Conservation (phyloP, 768 basidiomycete genomes). For the Coprinopsis marcescibilis region DNA sequence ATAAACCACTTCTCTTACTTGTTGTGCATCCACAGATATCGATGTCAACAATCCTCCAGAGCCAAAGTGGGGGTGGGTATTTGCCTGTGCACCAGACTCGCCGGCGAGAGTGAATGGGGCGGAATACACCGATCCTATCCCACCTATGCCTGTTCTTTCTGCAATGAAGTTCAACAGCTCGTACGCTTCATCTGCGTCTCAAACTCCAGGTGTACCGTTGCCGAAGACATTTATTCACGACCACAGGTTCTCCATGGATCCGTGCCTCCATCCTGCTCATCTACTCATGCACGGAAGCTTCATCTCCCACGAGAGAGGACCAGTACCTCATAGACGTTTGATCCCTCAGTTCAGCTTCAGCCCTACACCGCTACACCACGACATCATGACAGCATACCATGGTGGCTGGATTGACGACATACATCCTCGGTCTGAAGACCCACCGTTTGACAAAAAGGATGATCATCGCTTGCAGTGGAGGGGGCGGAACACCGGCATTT, state of each 20-base stretch:
- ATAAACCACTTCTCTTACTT: background rate
- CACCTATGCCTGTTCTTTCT: background rate
- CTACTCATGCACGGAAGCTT: conserved; percentile 44
- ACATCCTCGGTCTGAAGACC: conserved; percentile 34
- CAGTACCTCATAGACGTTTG: conserved; percentile 33
- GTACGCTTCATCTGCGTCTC: conserved; percentile 21
- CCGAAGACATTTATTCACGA: conserved; percentile 20
- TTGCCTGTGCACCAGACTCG: conserved; percentile 33
- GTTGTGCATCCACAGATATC: conserved; percentile 17
- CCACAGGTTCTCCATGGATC: conserved; percentile 39
- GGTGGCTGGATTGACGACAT: conserved; percentile 39
- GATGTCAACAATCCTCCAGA: conserved; percentile 27
- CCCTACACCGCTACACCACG: conserved; percentile 42
- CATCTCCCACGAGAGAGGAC: conserved; percentile 42
- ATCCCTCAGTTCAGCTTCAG: conserved; percentile 49
- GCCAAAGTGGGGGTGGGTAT: conserved; percentile 31
- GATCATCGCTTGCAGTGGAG: conserved; percentile 63
- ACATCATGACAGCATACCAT: conserved; percentile 42
- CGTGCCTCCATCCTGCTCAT: conserved; percentile 37
- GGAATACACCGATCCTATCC: background rate
- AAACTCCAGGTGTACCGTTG: conserved; percentile 2
- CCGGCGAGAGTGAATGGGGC: conserved; percentile 21
- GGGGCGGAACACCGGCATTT: conserved; percentile 67
- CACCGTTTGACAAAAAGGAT: conserved; percentile 53
- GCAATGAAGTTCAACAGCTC: background rate